Evolutionary conservation across 768 basidiomycete genomes (phyloP).

Genomic region (Calvatia gigantea): DNA sequence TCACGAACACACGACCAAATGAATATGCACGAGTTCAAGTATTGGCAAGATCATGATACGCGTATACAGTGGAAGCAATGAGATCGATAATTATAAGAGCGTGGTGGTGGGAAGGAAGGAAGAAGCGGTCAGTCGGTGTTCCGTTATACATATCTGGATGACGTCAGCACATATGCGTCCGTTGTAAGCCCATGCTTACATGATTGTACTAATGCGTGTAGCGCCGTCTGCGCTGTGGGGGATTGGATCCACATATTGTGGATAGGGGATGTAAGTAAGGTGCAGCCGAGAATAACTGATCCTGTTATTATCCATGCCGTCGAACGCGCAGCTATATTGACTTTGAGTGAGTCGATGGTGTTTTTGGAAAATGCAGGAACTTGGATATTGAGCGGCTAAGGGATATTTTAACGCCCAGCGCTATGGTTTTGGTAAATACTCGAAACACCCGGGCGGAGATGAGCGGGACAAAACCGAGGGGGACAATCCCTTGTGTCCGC

Average conservation of each 20-base stretch:
- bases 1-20: no score
- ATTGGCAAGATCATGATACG: no score
- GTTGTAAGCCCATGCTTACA: constrained; percentile 90
- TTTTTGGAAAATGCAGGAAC: constrained; percentile 96
- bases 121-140: no score
- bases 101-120: no score
- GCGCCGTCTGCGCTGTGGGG: constrained; percentile 68
- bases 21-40: no score
- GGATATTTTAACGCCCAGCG: not conserved
- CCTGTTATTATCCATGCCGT: constrained; percentile 93
- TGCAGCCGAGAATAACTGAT: constrained; percentile 88
- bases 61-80: no score
- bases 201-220: constrained; percentile 83
- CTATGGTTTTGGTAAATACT: constrained; percentile 20
- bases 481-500: constrained; percentile 76
- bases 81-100: no score
- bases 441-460: constrained; percentile 91
- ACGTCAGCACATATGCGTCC: constrained; percentile 96
- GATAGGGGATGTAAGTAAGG: constrained; percentile 29
- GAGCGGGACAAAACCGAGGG: constrained; percentile 77
- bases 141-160: no score
- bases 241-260: constrained; percentile 1
- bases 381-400: constrained; percentile 90
- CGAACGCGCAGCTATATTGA: constrained; percentile 66
- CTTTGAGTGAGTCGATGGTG: constrained; percentile 85